These are phyloP conservation scores for Leccinellum luteum DNA, from an alignment of 768 basidiomycete species.

Conservation along the genomic window DNA sequence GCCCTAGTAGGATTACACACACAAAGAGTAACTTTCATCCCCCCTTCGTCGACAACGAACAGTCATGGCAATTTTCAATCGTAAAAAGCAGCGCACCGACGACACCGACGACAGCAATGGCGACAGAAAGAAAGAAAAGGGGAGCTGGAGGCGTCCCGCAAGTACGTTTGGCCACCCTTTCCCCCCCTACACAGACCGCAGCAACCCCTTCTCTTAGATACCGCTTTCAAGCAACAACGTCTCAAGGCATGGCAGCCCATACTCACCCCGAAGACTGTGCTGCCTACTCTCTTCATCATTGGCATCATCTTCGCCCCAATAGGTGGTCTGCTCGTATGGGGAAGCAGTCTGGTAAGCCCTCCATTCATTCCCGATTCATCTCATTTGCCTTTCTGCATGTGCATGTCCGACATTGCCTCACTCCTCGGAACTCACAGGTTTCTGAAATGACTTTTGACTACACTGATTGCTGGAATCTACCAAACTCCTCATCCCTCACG, in stretches of 20 bases:
- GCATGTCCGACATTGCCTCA: neutral
- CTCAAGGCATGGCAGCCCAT: constrained; percentile 99
- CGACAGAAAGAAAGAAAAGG: constrained; percentile 77
- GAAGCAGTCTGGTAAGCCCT: constrained; percentile 55
- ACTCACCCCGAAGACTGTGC: constrained; percentile 94
- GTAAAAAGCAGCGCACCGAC: constrained; percentile 42
- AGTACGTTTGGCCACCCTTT: constrained; percentile 48
- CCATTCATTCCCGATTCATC: constrained; percentile 24
- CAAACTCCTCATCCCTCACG: constrained; percentile 34
- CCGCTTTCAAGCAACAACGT: constrained; percentile 98
- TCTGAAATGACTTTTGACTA: constrained; percentile 96
- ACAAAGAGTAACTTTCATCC: constrained; percentile 3
- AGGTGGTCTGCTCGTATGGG: constrained; percentile 94
- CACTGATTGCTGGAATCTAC: constrained; percentile 77
- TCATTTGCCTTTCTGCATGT: constrained; percentile 2
- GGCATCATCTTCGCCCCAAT: constrained; percentile 95
- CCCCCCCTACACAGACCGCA: constrained; percentile 12
- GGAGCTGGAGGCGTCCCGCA: constrained; percentile 77
- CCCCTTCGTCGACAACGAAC: constrained; percentile 11
- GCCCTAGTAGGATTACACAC: neutral
- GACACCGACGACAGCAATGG: constrained; percentile 39
- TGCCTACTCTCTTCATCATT: constrained; percentile 94
- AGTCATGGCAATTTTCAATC: constrained; percentile 57
- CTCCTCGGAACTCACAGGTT: constrained; percentile 45
- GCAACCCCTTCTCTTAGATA: constrained; percentile 52